These are phyloP conservation scores for Alisma plantagoaquatica DNA, from an alignment of 106 monocot genomes.

Conservation along the genomic window DNA sequence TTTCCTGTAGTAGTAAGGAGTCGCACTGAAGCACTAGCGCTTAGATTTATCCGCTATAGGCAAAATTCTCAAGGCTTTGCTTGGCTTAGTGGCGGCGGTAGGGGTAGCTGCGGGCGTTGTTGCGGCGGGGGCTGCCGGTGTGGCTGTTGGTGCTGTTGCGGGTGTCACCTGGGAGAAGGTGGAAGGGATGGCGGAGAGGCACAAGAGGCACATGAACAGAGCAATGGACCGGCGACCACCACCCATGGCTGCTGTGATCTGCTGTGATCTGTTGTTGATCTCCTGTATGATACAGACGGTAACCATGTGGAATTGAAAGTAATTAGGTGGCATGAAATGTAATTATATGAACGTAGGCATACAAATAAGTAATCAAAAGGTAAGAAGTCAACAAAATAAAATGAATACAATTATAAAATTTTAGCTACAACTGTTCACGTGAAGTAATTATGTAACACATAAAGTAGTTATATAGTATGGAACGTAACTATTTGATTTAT, in stretches of 20 bases:
- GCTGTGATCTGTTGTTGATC: too few species aligned
- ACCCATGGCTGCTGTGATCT: background rate
- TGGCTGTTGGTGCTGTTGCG: background rate
- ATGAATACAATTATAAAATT: too few species aligned
- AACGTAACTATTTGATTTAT: too few species aligned
- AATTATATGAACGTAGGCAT: too few species aligned
- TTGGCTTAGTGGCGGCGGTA: background rate
- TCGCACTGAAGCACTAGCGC: too few species aligned
- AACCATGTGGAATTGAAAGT: background rate
- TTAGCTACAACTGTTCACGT: too few species aligned
- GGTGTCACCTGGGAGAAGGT: background rate
- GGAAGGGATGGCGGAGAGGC: background rate
- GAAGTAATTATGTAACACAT: too few species aligned
- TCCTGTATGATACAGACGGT: too few species aligned
- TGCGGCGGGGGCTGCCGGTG: background rate
- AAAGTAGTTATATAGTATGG: too few species aligned
- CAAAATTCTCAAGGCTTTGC: background rate
- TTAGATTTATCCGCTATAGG: background rate
- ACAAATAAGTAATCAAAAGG: too few species aligned
- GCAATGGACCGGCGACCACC: background rate
- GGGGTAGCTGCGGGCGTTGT: background rate
- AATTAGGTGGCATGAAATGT: background rate
- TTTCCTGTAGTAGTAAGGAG: background rate
- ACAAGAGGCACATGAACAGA: background rate
- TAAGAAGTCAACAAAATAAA: too few species aligned